These are phyloP conservation scores for Crepidotus variabilis DNA, from an alignment of 768 basidiomycete species.

Conservation along the genomic window DNA sequence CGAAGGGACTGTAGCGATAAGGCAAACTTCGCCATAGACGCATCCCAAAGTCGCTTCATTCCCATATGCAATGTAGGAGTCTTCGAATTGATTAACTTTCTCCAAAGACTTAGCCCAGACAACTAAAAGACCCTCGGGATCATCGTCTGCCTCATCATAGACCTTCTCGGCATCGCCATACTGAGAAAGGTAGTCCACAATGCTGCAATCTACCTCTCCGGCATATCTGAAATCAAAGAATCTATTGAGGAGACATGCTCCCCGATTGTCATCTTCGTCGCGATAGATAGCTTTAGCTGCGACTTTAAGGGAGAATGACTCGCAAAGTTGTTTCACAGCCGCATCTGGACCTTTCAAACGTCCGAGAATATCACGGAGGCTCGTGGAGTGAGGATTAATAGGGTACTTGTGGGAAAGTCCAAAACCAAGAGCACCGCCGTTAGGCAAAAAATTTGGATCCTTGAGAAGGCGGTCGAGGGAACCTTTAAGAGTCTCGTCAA, in stretches of 20 bases:
- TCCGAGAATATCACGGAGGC: conserved; percentile 1
- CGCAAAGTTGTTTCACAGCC: conserved; percentile 16
- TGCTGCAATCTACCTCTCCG: background rate
- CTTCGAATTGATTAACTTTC: background rate
- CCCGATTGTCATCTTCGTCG: background rate
- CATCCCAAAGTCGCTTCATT: background rate
- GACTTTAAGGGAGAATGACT: background rate
- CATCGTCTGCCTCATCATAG: background rate
- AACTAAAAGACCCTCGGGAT: background rate
- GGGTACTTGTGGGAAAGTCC: conserved; percentile 33
- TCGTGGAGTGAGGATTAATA: conserved; percentile 5
- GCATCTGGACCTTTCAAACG: conserved; percentile 24
- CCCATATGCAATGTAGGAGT: background rate
- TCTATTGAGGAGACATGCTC: background rate
- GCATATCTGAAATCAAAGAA: background rate
- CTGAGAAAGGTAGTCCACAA: background rate
- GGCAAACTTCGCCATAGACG: background rate
- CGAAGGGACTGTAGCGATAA: background rate
- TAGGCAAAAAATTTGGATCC: conserved; percentile 27
- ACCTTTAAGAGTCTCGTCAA: background rate
- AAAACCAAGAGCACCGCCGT: conserved; percentile 37
- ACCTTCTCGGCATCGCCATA: background rate
- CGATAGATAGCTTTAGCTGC: background rate
- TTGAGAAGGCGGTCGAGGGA: conserved; percentile 23
- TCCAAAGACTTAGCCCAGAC: background rate